These are phyloP conservation scores for Globisporangium paroecandrum DNA, from an alignment of 352 stramenopile species.

Conservation along the genomic window DNA sequence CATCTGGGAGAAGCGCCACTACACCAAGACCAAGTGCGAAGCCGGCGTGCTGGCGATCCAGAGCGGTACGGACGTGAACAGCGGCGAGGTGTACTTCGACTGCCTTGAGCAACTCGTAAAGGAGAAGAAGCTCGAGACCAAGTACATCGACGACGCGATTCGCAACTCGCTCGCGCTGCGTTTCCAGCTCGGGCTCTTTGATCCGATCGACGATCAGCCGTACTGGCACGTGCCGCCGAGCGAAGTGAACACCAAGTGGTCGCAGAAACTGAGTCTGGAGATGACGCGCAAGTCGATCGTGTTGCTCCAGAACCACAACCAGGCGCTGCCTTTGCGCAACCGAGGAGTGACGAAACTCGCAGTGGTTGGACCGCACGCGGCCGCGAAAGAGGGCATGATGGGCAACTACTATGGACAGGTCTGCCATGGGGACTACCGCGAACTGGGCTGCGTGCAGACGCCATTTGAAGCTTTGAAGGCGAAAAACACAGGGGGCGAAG, in stretches of 20 bases:
- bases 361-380: constrained; percentile 81
- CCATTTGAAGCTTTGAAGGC: constrained; percentile 60
- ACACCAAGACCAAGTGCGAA: constrained; percentile 70
- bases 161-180: constrained; percentile 77
- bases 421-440: constrained; percentile 66
- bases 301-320: constrained; percentile 89
- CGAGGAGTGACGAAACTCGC: constrained; percentile 37
- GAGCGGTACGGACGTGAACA: constrained; percentile 88
- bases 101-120: constrained; percentile 63
- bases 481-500: constrained; percentile 32
- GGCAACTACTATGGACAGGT: constrained; percentile 89
- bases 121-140: constrained; percentile 43
- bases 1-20: constrained; percentile 76
- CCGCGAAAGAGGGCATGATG: constrained; percentile 52
- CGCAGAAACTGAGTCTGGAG: constrained; percentile 65
- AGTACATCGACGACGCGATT: constrained; percentile 57
- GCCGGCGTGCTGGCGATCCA: constrained; percentile 54
- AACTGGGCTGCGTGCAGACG: constrained; percentile 64
- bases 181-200: constrained; percentile 92
- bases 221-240: constrained; percentile 71
- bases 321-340: constrained; percentile 64
- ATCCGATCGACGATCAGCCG: constrained; percentile 77
- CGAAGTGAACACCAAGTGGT: constrained; percentile 66
- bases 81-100: constrained; percentile 71
- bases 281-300: constrained; percentile 89